These are phyloP conservation scores for Botryococcus braunii DNA, from an alignment of 163 green algal genomes.

Conservation along the genomic window DNA sequence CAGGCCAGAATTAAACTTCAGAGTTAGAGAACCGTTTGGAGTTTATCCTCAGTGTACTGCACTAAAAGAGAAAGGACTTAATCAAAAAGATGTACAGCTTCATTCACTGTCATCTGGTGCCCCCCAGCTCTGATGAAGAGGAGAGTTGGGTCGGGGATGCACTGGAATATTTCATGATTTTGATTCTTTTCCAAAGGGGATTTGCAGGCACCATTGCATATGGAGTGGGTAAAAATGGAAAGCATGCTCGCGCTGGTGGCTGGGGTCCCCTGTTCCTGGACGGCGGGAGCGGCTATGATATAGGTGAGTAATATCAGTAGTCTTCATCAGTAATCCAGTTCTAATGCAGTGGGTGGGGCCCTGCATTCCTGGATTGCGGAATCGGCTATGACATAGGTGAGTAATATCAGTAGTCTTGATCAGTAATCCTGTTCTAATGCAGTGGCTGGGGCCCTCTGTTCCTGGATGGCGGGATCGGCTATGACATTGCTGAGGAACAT, in stretches of 20 bases:
- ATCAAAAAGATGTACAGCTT: not conserved
- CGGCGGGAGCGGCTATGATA: slow-evolving; percentile 24
- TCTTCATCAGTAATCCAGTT: no score
- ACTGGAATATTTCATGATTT: not conserved
- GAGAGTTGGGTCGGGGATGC: not conserved
- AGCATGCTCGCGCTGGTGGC: slow-evolving; percentile 13
- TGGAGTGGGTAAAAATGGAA: slow-evolving; percentile 7
- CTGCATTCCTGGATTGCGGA: slow-evolving; percentile 23
- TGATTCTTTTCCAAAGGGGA: not conserved
- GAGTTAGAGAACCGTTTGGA: no score
- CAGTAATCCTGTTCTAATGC: no score
- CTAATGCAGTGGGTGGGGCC: slow-evolving; percentile 24
- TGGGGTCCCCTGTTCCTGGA: slow-evolving; percentile 27
- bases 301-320: no score
- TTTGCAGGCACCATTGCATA: slow-evolving; percentile 18
- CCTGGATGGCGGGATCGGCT: slow-evolving; percentile 23
- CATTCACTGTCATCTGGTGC: not conserved
- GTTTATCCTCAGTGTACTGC: no score
- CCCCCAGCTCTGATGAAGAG: not conserved
- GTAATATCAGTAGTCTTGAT: no score
- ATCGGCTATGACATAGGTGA: slow-evolving; percentile 26
- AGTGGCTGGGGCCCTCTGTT: slow-evolving; percentile 25
- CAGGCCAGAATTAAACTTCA: no score
- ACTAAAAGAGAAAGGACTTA: not conserved
- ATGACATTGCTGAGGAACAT: slow-evolving; percentile 22